Conservation (phyloP, 192 early-diverging fungal genomes). For the Mortierella hygrophila region DNA sequence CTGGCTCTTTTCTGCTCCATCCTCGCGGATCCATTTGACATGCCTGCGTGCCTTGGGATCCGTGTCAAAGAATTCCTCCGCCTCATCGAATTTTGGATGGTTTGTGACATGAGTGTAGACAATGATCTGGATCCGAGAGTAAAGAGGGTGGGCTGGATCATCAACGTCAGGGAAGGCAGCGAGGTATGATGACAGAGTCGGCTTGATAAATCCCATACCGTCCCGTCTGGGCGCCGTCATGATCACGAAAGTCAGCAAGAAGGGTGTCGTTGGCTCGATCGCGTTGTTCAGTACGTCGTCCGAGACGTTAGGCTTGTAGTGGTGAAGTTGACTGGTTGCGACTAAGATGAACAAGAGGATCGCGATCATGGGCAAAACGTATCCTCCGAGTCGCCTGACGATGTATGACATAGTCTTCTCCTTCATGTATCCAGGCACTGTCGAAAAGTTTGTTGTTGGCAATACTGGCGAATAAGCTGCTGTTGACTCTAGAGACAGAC, state of each 20-base stretch:
- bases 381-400: not conserved
- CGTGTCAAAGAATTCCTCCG: slow-evolving; percentile 36
- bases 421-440: not conserved
- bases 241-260: slow-evolving; percentile 59
- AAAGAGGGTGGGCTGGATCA: slow-evolving; percentile 42
- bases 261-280: slow-evolving; percentile 52
- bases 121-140: slow-evolving; percentile 60
- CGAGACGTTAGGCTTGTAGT: slow-evolving; percentile 17
- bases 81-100: slow-evolving; percentile 57
- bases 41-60: slow-evolving; percentile 61
- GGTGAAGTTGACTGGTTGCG: slow-evolving; percentile 22
- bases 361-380: slow-evolving; percentile 6
- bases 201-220: slow-evolving; percentile 57
- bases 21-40: slow-evolving; percentile 60
- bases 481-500: not conserved
- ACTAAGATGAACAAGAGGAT: slow-evolving; percentile 42
- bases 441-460: not conserved
- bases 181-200: slow-evolving; percentile 62
- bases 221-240: slow-evolving; percentile 67
- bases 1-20: slow-evolving; percentile 62
- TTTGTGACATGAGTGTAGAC: slow-evolving; percentile 67
- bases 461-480: not conserved
- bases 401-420: not conserved
- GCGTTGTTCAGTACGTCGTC: slow-evolving; percentile 22
- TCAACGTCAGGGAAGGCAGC: slow-evolving; percentile 58